These are phyloP conservation scores for Globisporangium spinosum DNA, from an alignment of 352 stramenopile species.

Conservation along the genomic window DNA sequence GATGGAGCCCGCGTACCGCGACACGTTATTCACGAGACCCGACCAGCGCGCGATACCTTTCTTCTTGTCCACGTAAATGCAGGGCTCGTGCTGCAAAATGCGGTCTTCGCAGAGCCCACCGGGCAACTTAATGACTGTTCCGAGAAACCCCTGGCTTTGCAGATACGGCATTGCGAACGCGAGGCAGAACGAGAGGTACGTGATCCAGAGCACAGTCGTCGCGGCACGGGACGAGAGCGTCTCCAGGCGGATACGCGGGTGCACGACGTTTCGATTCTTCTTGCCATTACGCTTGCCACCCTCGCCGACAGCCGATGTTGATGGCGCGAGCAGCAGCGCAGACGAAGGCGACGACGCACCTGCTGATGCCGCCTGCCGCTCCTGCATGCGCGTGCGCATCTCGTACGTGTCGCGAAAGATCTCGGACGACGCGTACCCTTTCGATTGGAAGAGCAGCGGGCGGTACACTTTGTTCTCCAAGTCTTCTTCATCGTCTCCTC, in stretches of 20 bases:
- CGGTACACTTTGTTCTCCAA: conserved; percentile 59
- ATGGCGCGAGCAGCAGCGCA: conserved; percentile 19
- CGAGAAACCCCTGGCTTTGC: conserved; percentile 68
- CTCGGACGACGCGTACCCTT: conserved; percentile 76
- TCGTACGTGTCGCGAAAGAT: conserved; percentile 78
- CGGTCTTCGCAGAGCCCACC: conserved; percentile 44
- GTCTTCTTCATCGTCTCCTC: conserved; percentile 28
- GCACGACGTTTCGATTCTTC: background rate
- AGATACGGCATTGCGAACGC: conserved; percentile 71
- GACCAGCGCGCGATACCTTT: conserved; percentile 53
- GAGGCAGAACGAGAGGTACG: conserved; percentile 72
- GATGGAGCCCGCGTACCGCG: conserved; percentile 57
- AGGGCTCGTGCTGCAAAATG: conserved; percentile 33
- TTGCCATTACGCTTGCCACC: conserved; percentile 18
- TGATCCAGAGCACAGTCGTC: conserved; percentile 67
- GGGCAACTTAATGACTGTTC: conserved; percentile 53
- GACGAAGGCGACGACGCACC: conserved; percentile 18
- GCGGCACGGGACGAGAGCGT: conserved; percentile 74
- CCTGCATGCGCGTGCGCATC: conserved; percentile 59
- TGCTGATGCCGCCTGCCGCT: conserved; percentile 11
- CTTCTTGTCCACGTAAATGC: conserved; percentile 60
- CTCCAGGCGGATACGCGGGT: conserved; percentile 74
- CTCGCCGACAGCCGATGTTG: background rate
- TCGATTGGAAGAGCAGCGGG: conserved; percentile 74
- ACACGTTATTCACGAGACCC: conserved; percentile 71